Base-by-base conservation (phyloP, 352 stramenopile genomes). In the Ophiocytium majus region DNA sequence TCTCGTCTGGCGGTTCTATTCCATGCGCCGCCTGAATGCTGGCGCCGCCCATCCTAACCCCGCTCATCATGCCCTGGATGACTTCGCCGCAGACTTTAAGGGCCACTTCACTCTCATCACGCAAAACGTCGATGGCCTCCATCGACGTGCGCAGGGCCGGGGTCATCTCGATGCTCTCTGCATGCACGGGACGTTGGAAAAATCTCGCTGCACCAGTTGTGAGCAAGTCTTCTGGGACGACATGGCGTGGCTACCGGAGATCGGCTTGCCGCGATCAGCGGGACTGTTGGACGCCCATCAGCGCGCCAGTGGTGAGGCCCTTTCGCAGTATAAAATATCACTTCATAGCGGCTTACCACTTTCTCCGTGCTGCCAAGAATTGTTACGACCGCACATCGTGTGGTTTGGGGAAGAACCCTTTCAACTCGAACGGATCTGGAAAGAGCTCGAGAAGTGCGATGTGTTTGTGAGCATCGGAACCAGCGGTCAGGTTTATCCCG, bases 401-500 rank as follows among this genome's bases (percentile, higher is more conserved):
- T 71, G 57, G 57, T 71, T 71, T 71, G 57, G 57, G 19, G 57
- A 71, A 71, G 57, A 23, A 23, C 57, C 57, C 28, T 28, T 71
- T 28, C 28, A 23, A 23, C 23, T 71, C 19, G 57, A 71, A 28
- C 23, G 57, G 57, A 71, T 71, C 28, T 23, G 28, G 28, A 28
- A 23, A 71, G 57, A 71, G 28, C 57, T 71, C 28, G 23, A 23
- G 28, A 71, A 71, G 23, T 71, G 57, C 28, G 57, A 71, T 71
- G 19, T 71, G 23, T 71, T 71, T 71, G 57, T 71, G 28, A 71
- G 57, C 28, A 71, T 71, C 28, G 57, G 57, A 23, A 71, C 57
- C 57, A 71, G 57, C 28, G 57, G 57, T 71, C 57, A 71, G 57
- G 57, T 71, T 28, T 71, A 71, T 71, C 57, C 57, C 28, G 57